Conservation (phyloP, 495 filamentous ascomycete genomes). For the Parathielavia hyrcaniae region DNA sequence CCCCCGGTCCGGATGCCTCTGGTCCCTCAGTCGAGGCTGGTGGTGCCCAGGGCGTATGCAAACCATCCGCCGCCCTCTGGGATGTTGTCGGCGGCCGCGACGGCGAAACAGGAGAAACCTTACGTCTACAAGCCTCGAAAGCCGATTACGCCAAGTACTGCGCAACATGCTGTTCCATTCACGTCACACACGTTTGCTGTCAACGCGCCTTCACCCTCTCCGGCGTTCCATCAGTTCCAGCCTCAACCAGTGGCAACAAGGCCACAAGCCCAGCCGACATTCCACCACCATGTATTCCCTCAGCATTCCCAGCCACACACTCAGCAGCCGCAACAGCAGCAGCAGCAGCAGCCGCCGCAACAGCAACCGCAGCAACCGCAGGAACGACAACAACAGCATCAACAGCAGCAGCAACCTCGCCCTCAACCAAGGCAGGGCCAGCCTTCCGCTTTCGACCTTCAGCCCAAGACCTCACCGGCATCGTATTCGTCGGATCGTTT, state of each 20-base stretch:
- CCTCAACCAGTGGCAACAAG: slow-evolving; percentile 12
- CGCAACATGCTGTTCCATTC: slow-evolving; percentile 27
- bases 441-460: slow-evolving; percentile 16
- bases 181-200: slow-evolving; percentile 38
- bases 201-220: slow-evolving; percentile 21
- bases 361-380: slow-evolving; percentile 15
- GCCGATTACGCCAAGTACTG: slow-evolving; percentile 29
- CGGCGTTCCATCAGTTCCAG: slow-evolving; percentile 18
- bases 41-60: slow-evolving; percentile 19
- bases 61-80: slow-evolving; percentile 3
- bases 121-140: slow-evolving; percentile 52
- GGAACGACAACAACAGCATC: background rate
- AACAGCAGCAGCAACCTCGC: slow-evolving; percentile 11
- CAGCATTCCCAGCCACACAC: slow-evolving; percentile 12
- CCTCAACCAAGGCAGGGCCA: slow-evolving; percentile 23
- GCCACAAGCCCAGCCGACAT: slow-evolving; percentile 13
- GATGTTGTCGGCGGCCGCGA: background rate
- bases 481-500: slow-evolving; percentile 31
- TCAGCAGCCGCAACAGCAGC: slow-evolving; percentile 11
- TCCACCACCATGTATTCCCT: slow-evolving; percentile 16
- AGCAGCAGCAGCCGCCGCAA: background rate
- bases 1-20: slow-evolving; percentile 24
- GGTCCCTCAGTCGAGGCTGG: slow-evolving; percentile 20
- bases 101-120: slow-evolving; percentile 39
- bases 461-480: slow-evolving; percentile 22